Evolutionary conservation across 2,329 filamentous ascomycete genomes (phyloP).

Genomic region (Fusarium drepaniforme): DNA sequence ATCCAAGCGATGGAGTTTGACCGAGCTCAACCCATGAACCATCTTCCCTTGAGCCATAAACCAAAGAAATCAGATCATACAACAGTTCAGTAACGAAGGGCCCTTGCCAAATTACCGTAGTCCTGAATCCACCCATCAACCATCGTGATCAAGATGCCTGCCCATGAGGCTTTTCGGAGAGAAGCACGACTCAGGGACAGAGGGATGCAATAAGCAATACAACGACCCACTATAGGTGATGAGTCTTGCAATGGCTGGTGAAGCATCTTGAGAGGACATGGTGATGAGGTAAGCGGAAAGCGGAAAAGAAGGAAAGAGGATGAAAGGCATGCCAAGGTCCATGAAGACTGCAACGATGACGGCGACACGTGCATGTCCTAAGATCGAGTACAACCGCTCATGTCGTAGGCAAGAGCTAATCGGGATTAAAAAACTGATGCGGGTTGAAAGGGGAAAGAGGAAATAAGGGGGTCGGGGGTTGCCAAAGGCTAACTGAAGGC

Average conservation of each 20-base stretch:
- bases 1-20: neutral
- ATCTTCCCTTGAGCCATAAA: neutral
- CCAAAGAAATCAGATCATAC: neutral
- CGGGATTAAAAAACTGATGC: neutral
- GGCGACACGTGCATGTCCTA: neutral
- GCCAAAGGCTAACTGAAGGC: neutral
- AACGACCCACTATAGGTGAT: neutral
- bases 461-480: neutral
- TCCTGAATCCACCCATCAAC: neutral
- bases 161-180: neutral
- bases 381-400: neutral
- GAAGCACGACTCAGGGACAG: neutral
- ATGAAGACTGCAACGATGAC: slow-evolving; percentile 7
- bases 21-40: neutral
- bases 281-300: neutral
- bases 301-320: neutral
- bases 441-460: neutral
- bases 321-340: neutral
- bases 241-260: neutral
- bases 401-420: neutral
- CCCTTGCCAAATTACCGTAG: neutral
- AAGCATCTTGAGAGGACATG: neutral
- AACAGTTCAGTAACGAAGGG: neutral
- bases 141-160: neutral
- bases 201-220: neutral